phyloP scores from a whole-genome alignment of 2,329 filamentous ascomycete species.

The Metarhizium anisopliae region DNA sequence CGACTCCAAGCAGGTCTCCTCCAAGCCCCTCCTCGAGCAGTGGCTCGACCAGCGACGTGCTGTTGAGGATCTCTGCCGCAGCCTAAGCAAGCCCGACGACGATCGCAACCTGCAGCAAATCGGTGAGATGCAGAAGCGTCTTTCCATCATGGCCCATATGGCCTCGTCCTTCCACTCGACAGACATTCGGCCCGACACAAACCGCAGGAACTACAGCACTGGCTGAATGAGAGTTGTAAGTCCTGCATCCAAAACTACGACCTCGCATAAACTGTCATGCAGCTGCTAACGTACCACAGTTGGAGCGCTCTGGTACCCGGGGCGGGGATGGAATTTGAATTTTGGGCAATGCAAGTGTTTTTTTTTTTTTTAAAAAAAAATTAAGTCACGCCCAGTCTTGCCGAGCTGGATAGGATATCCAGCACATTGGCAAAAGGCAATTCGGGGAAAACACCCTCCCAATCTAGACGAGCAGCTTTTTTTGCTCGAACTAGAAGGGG shows the following conservation, averaged over 20 bases:
- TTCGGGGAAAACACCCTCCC: not conserved
- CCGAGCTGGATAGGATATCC: not conserved
- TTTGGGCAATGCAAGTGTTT: not conserved
- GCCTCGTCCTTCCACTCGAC: constrained; percentile 10
- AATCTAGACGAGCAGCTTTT: not conserved
- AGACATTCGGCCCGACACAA: not conserved
- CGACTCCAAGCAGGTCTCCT: constrained; percentile 22
- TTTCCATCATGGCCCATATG: constrained; percentile 45
- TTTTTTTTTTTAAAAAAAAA: not conserved
- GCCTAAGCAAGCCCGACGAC: constrained; percentile 40
- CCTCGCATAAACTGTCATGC: not conserved
- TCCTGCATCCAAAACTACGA: not conserved
- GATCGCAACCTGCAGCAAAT: constrained; percentile 45
- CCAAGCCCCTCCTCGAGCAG: constrained; percentile 38
- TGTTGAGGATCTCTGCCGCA: constrained; percentile 49
- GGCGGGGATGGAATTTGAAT: not conserved
- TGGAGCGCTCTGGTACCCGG: not conserved
- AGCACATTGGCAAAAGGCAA: not conserved
- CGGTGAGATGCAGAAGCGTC: constrained; percentile 38
- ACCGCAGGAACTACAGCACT: constrained; percentile 2
- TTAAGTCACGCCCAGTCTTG: not conserved
- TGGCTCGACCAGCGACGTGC: constrained; percentile 56
- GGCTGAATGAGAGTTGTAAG: constrained; percentile 4
- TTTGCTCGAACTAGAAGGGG: not conserved
- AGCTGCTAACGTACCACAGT: not conserved